Evolutionary conservation across 805 yeast species (phyloP), one percentile per base, ranked within the genome.

Genomic region (Myxozyma neotropica): DNA sequence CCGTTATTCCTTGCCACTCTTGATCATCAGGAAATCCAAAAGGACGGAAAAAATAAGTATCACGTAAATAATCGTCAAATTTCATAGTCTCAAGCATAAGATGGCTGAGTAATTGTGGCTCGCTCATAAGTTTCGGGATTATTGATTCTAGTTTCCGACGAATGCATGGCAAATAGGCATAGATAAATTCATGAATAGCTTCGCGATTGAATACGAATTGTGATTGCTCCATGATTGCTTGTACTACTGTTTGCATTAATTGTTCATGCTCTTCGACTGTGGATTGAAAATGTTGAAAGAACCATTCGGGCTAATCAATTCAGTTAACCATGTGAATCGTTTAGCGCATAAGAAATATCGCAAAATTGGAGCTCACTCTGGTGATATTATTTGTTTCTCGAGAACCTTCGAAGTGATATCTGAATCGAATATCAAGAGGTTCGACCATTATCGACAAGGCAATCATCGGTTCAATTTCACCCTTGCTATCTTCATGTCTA

Each of bases 381-480:
- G 85, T 84, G 26, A 82, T 68, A 46, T 83, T 79, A 67, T 85
- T 86, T 0, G 92, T 87, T 35, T 84, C 87, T 40, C 72, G 75
- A 29, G 78, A 73, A 3, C 81, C 75, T 50, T 81, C 80, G 68
- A 87, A 87, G 69, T 88, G 89, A 72, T 74, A 87, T 42, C 77
- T 73, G 68, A 88, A 83, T 43, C 88, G 77, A 12, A 77, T 65
- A 6, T 74, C 73, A 29, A 85, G 75, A 0, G 82, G 81, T 26
- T 72, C 70, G 2, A 81, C 70, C 31, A 87, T 70, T 0, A 75
- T 69, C 43, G 77, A 79, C 42, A 85, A 72, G 0, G 83, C 65
- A 17, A 65, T 35, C 7, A 65, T 44, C 24, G 55, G 42, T 4
- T 58, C 58, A 12, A 38, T 47, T 15, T 36, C 24, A 5, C 24